These are phyloP conservation scores for Salvia splendens DNA, from an alignment of 257 asterid genomes.

Conservation along the genomic window DNA sequence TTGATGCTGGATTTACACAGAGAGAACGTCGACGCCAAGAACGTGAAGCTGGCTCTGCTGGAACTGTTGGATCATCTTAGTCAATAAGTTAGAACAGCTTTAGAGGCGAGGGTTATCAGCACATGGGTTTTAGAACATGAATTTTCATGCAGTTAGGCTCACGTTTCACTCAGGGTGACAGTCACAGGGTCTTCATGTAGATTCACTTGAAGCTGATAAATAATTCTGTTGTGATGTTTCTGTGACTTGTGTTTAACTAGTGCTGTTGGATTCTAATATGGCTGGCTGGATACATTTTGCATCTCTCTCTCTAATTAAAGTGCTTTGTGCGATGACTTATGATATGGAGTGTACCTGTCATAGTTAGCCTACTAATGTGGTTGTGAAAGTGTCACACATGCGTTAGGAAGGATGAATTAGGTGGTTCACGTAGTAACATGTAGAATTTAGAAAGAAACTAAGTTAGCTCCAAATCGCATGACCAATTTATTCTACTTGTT, in stretches of 20 bases:
- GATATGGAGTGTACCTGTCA: background rate
- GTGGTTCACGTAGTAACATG: background rate
- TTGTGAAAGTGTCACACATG: background rate
- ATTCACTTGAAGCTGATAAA: slow-evolving; percentile 16
- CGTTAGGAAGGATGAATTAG: slow-evolving; percentile 19
- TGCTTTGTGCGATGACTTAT: background rate
- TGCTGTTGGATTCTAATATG: slow-evolving; percentile 11
- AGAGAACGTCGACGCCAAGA: slow-evolving; percentile 62
- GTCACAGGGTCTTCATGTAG: background rate
- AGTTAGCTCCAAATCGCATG: slow-evolving; percentile 12
- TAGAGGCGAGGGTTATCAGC: slow-evolving; percentile 8
- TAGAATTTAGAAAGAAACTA: slow-evolving; percentile 4
- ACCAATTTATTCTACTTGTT: background rate
- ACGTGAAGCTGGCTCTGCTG: slow-evolving; percentile 56
- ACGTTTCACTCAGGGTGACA: background rate
- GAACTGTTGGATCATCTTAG: slow-evolving; percentile 43
- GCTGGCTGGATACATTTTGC: background rate
- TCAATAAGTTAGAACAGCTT: background rate
- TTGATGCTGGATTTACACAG: slow-evolving; percentile 45
- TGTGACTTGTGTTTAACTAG: slow-evolving; percentile 12
- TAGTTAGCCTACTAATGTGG: background rate
- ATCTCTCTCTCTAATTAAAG: background rate
- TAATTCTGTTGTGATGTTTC: slow-evolving; percentile 1
- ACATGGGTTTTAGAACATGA: background rate
- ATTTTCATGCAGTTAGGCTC: slow-evolving; percentile 12